Evolutionary conservation across 345 rosid species (phyloP), one percentile per base, ranked within the genome.

Genomic region (Eucalyptus cloeziana): DNA sequence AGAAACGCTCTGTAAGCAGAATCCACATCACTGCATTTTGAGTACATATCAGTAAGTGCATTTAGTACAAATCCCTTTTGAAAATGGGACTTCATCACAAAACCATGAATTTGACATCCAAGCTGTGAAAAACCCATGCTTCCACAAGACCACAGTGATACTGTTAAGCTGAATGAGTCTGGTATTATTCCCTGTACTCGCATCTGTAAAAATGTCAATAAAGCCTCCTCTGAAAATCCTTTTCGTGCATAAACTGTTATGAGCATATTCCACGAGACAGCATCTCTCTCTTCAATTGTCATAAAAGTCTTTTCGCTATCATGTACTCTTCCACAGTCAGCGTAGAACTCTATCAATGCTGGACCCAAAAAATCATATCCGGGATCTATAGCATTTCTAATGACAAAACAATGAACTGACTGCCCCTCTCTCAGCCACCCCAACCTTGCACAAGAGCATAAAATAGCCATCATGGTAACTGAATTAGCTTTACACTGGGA

Each of bases 41-140:
- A 93, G 93, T 97, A 96, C 99, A 96, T 95, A 90, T 94, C 96
- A 27, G 95, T 49, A 67, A 96, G 85, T 43, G 97, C 92, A 56
- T 98, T 95, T 88, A 91, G 95, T 91, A 96, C 94, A 31, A 95
- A 94, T 86, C 91, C 94, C 80, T 93, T 86, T 79, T 93, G 90
- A 49, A 92, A 86, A 11, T 97, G 97, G 21, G 79, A 90, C 92
- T 96, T 97, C 83, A 93, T 93, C 94, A 93, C 91, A 89, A 93
- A 92, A 88, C 94, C 94, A 83, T 97, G 99, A 87, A 96, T 93
- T 92, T 96, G 96, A 90, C 88, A 89, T 64, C 99, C 99, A 69
- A 94, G 91, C 86, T 56, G 90, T 67, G 93, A 86, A 80, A 90
- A 92, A 83, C 95, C 94, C 25, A 79, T 79, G 89, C 92, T 91